Percentiles rank a stretch among this genome's conserved stretches.
Conservation (phyloP, 2,329 filamentous ascomycete species). For the Endoconidiophora polonica region DNA sequence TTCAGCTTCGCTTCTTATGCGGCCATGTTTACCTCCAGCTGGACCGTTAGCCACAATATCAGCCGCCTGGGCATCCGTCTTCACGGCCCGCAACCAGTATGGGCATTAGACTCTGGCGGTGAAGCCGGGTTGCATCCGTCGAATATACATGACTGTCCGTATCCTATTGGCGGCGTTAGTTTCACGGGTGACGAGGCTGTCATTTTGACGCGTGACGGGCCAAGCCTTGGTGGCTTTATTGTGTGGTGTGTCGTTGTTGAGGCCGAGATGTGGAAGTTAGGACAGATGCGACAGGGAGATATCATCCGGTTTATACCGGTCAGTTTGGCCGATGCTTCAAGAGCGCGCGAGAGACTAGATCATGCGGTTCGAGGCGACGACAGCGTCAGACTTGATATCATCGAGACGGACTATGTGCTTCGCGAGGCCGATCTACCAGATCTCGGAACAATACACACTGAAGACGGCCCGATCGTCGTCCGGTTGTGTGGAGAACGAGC, state of each 20-base stretch:
- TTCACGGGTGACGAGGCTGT: constrained; percentile 28
- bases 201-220: constrained; percentile 24
- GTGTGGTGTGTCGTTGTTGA: constrained; percentile 23
- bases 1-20: constrained; percentile 20
- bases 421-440: background rate
- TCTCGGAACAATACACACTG: background rate
- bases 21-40: constrained; percentile 21
- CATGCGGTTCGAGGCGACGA: too few species aligned
- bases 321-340: constrained; percentile 15
- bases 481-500: constrained; percentile 22
- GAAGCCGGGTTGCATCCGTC: constrained; percentile 25
- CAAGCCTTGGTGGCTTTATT: constrained; percentile 26
- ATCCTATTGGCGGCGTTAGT: constrained; percentile 26
- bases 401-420: background rate
- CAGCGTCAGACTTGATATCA: too few species aligned
- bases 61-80: constrained; percentile 25
- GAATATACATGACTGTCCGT: constrained; percentile 26
- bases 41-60: constrained; percentile 26
- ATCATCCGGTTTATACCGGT: constrained; percentile 21
- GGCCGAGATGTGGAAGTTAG: constrained; percentile 27
- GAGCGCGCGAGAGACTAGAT: background rate
- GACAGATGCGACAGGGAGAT: constrained; percentile 25
- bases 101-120: constrained; percentile 23
- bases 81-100: constrained; percentile 22
- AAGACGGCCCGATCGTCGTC: constrained; percentile 13